Conservation (phyloP, 1,284 basidiomycete genomes). For the Amylostereum areolatum region DNA sequence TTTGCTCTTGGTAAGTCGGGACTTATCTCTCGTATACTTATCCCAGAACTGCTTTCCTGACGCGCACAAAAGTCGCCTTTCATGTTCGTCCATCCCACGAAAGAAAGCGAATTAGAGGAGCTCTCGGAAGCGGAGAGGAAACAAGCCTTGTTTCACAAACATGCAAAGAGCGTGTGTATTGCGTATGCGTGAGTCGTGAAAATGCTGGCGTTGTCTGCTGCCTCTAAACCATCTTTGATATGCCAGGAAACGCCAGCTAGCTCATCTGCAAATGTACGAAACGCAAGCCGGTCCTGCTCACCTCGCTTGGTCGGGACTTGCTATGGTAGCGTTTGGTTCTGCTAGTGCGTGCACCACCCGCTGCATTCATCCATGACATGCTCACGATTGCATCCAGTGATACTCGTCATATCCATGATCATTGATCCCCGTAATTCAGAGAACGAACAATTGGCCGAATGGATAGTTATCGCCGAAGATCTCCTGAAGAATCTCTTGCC, state of each 20-base stretch:
- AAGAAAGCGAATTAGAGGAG: constrained; percentile 4
- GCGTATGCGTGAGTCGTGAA: constrained; percentile 8
- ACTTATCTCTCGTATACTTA: background rate
- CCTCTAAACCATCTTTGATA: too few relatives aligned
- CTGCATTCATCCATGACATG: background rate
- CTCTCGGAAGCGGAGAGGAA: constrained; percentile 9
- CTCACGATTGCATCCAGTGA: constrained; percentile 8
- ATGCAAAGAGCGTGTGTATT: constrained; percentile 13
- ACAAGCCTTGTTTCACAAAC: constrained; percentile 8
- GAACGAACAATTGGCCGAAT: constrained; percentile 17
- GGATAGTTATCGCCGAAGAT: constrained; percentile 16
- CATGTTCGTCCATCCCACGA: constrained; percentile 13
- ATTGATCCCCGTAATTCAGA: constrained; percentile 13
- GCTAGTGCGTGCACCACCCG: constrained; percentile 5
- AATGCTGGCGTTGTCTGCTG: too few relatives aligned
- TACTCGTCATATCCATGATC: constrained; percentile 16
- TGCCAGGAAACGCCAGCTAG: background rate
- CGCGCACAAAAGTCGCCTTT: constrained; percentile 14
- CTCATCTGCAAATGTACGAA: background rate
- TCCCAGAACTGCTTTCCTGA: background rate
- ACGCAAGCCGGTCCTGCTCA: constrained; percentile 1
- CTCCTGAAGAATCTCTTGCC: constrained; percentile 9
- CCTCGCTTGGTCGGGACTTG: constrained; percentile 9
- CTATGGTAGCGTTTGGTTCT: constrained; percentile 7
- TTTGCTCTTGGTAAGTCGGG: constrained; percentile 8